phyloP scores from a whole-genome alignment of 2,329 filamentous ascomycete species.

The Claviceps capensis region DNA sequence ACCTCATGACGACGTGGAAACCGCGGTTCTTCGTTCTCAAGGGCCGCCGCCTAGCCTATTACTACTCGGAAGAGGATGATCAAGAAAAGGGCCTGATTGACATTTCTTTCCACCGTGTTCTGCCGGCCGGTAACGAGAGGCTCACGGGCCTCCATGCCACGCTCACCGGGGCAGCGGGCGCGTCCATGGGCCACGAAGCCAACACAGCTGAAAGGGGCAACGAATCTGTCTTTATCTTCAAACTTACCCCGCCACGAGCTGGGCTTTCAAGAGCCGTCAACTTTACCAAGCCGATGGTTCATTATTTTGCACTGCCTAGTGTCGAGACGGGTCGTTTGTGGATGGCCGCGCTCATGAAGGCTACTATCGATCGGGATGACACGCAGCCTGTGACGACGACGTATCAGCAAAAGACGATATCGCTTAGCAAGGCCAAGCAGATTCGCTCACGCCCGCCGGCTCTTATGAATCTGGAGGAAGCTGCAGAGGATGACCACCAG shows the following conservation, averaged over 20 bases:
- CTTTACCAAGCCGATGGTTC: constrained; percentile 93
- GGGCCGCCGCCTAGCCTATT: constrained; percentile 84
- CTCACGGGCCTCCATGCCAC: constrained; percentile 85
- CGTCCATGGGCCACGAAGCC: constrained; percentile 30
- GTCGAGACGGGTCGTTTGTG: constrained; percentile 78
- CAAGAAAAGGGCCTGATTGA: constrained; percentile 94
- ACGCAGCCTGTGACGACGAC: constrained; percentile 70
- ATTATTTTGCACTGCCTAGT: constrained; percentile 94
- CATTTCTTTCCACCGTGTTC: constrained; percentile 93
- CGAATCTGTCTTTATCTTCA: constrained; percentile 90
- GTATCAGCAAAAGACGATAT: constrained; percentile 95
- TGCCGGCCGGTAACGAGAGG: constrained; percentile 82
- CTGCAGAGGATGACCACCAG: constrained; percentile 16
- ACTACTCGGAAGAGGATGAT: constrained; percentile 84
- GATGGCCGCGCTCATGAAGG: constrained; percentile 99
- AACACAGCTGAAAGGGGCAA: constrained; percentile 31
- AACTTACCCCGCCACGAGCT: constrained; percentile 79
- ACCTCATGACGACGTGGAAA: constrained; percentile 96
- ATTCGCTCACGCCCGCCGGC: constrained; percentile 85
- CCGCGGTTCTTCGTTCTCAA: constrained; percentile 89
- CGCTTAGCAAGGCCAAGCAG: constrained; percentile 70
- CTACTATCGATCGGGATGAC: constrained; percentile 88
- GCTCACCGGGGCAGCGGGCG: constrained; percentile 65
- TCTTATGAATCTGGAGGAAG: constrained; percentile 55
- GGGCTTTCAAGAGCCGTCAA: constrained; percentile 84